Evolutionary conservation across 345 rosid genomes (phyloP).

Genomic region (Cardamine resedifolia): DNA sequence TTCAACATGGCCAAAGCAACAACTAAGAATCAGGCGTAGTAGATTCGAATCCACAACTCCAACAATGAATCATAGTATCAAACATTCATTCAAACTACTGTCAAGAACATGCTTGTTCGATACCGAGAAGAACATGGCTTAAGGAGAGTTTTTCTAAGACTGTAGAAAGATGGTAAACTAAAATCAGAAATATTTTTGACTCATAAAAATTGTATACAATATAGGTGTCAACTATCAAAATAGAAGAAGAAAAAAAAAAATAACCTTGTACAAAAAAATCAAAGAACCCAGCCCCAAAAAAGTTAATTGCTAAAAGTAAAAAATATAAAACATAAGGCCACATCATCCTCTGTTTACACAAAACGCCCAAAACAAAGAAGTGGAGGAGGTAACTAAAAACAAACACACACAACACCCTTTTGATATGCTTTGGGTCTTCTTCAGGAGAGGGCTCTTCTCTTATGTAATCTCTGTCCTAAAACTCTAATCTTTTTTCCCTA

Average conservation of each 20-base stretch:
- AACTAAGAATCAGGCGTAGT: not conserved
- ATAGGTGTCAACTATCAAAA: slow-evolving; percentile 17
- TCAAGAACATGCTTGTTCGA: not conserved
- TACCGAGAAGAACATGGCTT: not conserved
- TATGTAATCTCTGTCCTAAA: slow-evolving; percentile 33
- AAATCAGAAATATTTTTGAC: not conserved
- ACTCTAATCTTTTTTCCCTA: slow-evolving; percentile 15
- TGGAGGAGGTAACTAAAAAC: slow-evolving; percentile 39
- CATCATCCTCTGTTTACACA: slow-evolving; percentile 55
- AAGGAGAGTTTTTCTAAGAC: not conserved
- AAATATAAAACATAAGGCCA: slow-evolving; percentile 36
- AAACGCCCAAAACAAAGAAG: slow-evolving; percentile 49
- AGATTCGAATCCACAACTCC: not conserved
- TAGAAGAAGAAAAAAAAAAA: slow-evolving; percentile 1
- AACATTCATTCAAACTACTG: not conserved
- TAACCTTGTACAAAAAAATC: slow-evolving; percentile 22
- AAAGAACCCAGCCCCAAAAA: slow-evolving; percentile 13
- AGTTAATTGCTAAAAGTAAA: not conserved
- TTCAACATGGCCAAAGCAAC: slow-evolving; percentile 5
- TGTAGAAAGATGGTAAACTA: not conserved
- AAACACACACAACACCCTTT: slow-evolving; percentile 29
- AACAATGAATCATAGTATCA: not conserved
- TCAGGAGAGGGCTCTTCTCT: slow-evolving; percentile 58
- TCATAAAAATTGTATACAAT: not conserved
- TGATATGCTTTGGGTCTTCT: slow-evolving; percentile 46